phyloP scores from a whole-genome alignment of 1,284 basidiomycete species.

The Leccinum subrobustum region DNA sequence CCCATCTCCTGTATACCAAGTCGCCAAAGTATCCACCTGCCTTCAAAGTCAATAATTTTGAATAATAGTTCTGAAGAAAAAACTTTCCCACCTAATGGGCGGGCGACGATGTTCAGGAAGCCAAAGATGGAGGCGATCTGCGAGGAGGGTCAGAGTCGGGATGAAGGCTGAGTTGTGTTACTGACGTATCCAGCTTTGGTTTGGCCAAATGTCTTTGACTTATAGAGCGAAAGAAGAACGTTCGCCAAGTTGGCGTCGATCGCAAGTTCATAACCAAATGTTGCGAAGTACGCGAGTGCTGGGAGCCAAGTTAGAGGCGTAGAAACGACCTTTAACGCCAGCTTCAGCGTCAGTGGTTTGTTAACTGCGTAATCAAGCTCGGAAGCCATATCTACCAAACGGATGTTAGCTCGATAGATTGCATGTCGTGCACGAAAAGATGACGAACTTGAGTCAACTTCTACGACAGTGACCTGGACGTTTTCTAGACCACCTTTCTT shows the following conservation, averaged over 20 bases:
- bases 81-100: slow-evolving; percentile 38
- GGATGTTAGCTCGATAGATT: neutral
- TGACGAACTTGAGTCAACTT: neutral
- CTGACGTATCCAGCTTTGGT: slow-evolving; percentile 54
- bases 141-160: slow-evolving; percentile 10
- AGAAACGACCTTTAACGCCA: slow-evolving; percentile 37
- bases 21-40: slow-evolving; percentile 54
- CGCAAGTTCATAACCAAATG: slow-evolving; percentile 60
- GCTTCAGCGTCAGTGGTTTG: slow-evolving; percentile 43
- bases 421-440: neutral
- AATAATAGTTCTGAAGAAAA: neutral
- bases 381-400: slow-evolving; percentile 14
- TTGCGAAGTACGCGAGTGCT: slow-evolving; percentile 49
- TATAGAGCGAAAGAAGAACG: slow-evolving; percentile 44
- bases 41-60: neutral
- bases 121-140: slow-evolving; percentile 46
- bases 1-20: slow-evolving; percentile 45
- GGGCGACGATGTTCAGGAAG: slow-evolving; percentile 52
- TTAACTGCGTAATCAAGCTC: slow-evolving; percentile 50
- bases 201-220: slow-evolving; percentile 39
- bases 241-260: slow-evolving; percentile 57
- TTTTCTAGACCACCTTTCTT: slow-evolving; percentile 17
- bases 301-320: slow-evolving; percentile 63
- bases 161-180: slow-evolving; percentile 2
- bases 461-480: slow-evolving; percentile 23